Conservation (phyloP, 768 basidiomycete species). For the Asterophora parasitica region DNA sequence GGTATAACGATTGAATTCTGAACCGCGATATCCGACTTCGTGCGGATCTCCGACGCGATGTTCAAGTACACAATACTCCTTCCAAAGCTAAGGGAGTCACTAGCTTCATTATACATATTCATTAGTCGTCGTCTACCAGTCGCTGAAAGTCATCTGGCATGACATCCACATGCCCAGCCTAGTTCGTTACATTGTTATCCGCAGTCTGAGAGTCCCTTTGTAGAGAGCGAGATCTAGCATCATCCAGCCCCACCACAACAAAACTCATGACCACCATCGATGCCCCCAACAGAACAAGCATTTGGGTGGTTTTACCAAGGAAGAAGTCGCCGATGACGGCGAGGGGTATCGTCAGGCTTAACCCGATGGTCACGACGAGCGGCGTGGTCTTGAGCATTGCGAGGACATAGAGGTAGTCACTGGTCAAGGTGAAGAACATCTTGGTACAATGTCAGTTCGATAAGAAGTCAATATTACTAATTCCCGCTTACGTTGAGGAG, state of each 20-base stretch:
- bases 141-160: no score
- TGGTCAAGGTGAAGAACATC: constrained; percentile 81
- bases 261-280: constrained; percentile 73
- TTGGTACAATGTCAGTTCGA: constrained; percentile 22
- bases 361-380: constrained; percentile 85
- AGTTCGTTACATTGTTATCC: constrained; percentile 3
- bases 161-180: no score
- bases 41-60: no score
- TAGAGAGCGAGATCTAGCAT: constrained; percentile 25
- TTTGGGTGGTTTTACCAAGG: constrained; percentile 50
- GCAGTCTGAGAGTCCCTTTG: constrained; percentile 10
- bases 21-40: no score
- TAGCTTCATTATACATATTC: no score
- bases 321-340: constrained; percentile 81
- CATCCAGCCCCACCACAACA: constrained; percentile 61
- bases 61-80: no score
- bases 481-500: constrained; percentile 32
- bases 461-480: no score
- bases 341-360: constrained; percentile 90
- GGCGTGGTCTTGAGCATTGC: constrained; percentile 98
- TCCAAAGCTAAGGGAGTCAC: no score
- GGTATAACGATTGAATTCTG: no score
- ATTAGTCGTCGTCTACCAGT: no score
- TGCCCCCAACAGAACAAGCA: constrained; percentile 70
- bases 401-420: constrained; percentile 81